Base-by-base conservation (phyloP, 768 basidiomycete genomes). In the Tephrocybe rancida region DNA sequence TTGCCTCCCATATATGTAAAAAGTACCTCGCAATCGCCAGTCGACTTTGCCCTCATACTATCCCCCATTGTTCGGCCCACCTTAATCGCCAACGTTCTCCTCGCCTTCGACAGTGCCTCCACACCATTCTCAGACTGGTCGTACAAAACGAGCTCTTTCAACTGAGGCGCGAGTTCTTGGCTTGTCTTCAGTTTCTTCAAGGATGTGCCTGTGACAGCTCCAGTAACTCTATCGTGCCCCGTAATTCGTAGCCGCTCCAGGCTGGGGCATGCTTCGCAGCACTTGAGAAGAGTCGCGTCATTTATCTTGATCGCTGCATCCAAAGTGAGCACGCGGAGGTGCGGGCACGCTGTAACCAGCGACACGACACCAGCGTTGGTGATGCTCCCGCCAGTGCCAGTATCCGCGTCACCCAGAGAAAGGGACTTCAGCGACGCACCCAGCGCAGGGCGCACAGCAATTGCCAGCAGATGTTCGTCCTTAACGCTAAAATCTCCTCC, bases 81-180 rank as follows among this genome's bases (percentile, higher is more conserved):
- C 29, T 30, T 30, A 6, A 30, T 30, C 13, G 29, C 29, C 29
- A 30, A 30, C 29, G 29, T 30, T 24, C 38, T 48, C 48, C 48
- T 37, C 22, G 35, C 22, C 14, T 6, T 38, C 2, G 48, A 48
- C 48, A 48, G 26, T 26, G 35, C 48, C 48, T 48, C 32, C 8
- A 48, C 19, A 5, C 29, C 48, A 18, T 37, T 45, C 14, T 2
- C 3, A 25, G 8, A 8, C 35, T 48, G 48, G 26, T 48, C 48
- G 14, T 48, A 48, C 19, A 48, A 48, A 21, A 24, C 34, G 16
- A 48, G 48, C 32, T 48, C 48, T 35, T 48, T 37, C 48, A 48
- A 48, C 10, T 27, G 35, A 7, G 48, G 48, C 6, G 48, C 48
- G 16, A 48, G 21, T 7, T 37, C 7, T 24, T 19, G 48, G 4